Percentiles rank a stretch among this genome's conserved stretches.
These are phyloP conservation scores for Pythium myriotylum DNA, from an alignment of 352 stramenopile genomes.

Conservation along the genomic window DNA sequence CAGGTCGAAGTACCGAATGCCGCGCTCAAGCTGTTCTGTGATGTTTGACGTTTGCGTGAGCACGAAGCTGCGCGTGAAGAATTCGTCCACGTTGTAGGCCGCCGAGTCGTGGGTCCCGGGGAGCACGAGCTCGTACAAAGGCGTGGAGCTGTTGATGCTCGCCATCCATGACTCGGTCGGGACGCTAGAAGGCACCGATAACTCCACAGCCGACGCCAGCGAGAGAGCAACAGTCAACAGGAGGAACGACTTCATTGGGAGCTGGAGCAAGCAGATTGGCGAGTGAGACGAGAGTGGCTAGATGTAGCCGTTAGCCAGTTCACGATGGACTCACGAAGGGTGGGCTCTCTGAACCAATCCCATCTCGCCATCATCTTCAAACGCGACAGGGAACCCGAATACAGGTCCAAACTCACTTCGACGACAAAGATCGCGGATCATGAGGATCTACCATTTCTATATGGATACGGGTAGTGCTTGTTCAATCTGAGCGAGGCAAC, in stretches of 20 bases:
- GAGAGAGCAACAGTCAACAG: background rate
- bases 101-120: slow-evolving; percentile 13
- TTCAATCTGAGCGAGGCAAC: too few species aligned
- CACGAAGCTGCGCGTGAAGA: slow-evolving; percentile 5
- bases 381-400: too few species aligned
- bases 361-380: too few species aligned
- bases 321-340: too few species aligned
- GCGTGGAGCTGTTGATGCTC: slow-evolving; percentile 3
- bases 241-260: background rate
- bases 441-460: too few species aligned
- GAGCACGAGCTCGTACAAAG: slow-evolving; percentile 13
- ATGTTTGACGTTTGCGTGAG: slow-evolving; percentile 10
- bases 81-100: slow-evolving; percentile 12
- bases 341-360: too few species aligned
- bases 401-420: too few species aligned
- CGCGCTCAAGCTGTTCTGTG: slow-evolving; percentile 14
- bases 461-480: too few species aligned
- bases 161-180: slow-evolving; percentile 17
- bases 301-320: too few species aligned
- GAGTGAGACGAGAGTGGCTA: too few species aligned
- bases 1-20: slow-evolving; percentile 18
- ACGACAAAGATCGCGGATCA: too few species aligned
- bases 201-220: background rate
- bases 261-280: too few species aligned
- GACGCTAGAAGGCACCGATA: slow-evolving; percentile 10